Base-by-base conservation (phyloP, 2,329 filamentous ascomycete genomes). In the Trichoderma semiorbis region DNA sequence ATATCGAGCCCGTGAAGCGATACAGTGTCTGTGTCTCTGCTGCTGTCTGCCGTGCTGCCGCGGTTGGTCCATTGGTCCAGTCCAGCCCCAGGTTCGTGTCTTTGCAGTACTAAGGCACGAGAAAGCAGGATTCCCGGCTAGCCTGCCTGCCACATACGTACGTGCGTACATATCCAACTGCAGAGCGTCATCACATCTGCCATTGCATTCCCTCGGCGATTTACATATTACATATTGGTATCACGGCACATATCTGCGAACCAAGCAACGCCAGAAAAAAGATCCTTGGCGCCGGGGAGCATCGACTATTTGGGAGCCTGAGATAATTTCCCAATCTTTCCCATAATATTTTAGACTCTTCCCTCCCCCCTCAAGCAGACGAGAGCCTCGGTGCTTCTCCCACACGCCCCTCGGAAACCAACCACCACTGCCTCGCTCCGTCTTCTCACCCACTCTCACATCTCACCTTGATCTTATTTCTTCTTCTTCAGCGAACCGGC, bases 291-390 rank as follows among this genome's bases (percentile, higher is more conserved):
- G 57, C 39, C 67, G 67, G 39, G 65, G 67, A 69, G 67, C 67
- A 69, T 69, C 57, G 55, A 62, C 67, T 36, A 36, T 69, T 67
- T 39, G 12, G 64, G 64, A 67, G 47, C 30, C 57, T 28, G 67
- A 60, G 39, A 69, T 69, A 69, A 69, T 69, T 62, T 69, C 67
- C 67, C 67, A 69, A 69, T 61, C 61, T 34, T 61, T 69, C 34
- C 66, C 66, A 69, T 69, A 62, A 69, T 69, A 69, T 69, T 69
- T 69, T 69, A 69, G 67, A 69, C 26, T 57, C 67, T 58, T 69
- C 57, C 57, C 26, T 62, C 67, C 63, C 50, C 47, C 36, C 55
- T 34, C 67, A 24, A 47, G 39, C 57, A 61, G 18, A 26, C 55
- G 32, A 53, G 39, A 60, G 28, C 39, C 39, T 32, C 47, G 67